A percentile compares a stretch with the other conserved stretches of the same genome.
These are phyloP conservation scores for Phaeophleospora eucalypticola DNA, from an alignment of 2,329 filamentous ascomycete species.

Conservation along the genomic window DNA sequence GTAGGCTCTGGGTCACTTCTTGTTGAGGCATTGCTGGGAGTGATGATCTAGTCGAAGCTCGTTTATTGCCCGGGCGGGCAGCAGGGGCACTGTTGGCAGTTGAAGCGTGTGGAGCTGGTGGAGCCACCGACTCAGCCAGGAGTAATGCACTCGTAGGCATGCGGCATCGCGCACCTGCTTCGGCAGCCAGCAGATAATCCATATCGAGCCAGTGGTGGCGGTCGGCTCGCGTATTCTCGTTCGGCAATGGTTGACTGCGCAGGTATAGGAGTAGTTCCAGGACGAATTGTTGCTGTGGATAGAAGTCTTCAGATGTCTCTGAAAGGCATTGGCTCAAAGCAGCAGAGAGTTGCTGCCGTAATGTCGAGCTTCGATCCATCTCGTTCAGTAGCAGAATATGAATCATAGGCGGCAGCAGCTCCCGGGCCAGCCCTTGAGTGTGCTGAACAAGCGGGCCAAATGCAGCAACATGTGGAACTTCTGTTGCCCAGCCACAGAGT, in stretches of 20 bases:
- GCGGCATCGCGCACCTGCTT: conserved; percentile 69
- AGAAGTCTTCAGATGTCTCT: conserved; percentile 42
- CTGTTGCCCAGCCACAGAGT: conserved; percentile 50
- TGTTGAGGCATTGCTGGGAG: conserved; percentile 33
- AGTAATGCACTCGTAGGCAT: conserved; percentile 85
- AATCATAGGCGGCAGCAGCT: conserved; percentile 68
- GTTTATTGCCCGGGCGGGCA: conserved; percentile 12
- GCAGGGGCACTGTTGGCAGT: too few relatives aligned
- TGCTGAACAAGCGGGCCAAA: conserved; percentile 62
- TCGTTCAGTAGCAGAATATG: conserved; percentile 75
- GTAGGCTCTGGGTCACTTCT: conserved; percentile 57
- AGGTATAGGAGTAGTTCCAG: conserved; percentile 82
- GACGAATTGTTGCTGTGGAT: conserved; percentile 65
- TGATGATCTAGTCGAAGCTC: conserved; percentile 25
- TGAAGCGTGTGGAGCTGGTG: conserved; percentile 2
- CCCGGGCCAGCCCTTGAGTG: conserved; percentile 66
- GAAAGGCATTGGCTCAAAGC: conserved; percentile 63
- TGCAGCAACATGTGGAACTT: conserved; percentile 65
- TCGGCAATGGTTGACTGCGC: conserved; percentile 70
- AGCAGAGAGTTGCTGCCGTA: conserved; percentile 62
- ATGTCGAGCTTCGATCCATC: conserved; percentile 55
- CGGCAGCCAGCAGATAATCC: conserved; percentile 65
- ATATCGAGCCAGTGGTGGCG: conserved; percentile 81
- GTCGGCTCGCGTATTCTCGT: conserved; percentile 74
- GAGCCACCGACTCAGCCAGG: conserved; percentile 63